A percentile compares a stretch with the other conserved stretches of the same genome.
Conservation (phyloP, 148 eudicot species). For the Rhododendron simsii region DNA sequence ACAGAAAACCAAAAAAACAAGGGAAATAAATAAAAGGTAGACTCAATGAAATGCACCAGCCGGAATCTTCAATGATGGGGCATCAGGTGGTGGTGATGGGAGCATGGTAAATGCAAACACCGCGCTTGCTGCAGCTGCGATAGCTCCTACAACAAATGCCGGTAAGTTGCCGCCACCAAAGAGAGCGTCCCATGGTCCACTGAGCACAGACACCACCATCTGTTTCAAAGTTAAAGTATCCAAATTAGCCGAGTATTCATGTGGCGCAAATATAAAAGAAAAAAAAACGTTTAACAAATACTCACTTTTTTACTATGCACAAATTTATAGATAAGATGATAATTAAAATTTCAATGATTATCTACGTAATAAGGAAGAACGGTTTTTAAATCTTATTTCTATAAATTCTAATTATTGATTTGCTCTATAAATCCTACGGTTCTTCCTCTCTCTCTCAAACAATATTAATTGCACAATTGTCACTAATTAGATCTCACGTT, state of each 20-base stretch:
- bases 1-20: neutral
- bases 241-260: neutral
- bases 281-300: neutral
- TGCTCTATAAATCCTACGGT: too few relatives aligned
- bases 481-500: too few relatives aligned
- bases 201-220: slow-evolving; percentile 64
- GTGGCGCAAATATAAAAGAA: neutral
- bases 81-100: slow-evolving; percentile 38
- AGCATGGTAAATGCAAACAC: slow-evolving; percentile 51
- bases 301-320: neutral
- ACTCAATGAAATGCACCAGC: neutral
- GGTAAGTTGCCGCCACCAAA: slow-evolving; percentile 85
- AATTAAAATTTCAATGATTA: neutral
- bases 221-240: slow-evolving; percentile 12
- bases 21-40: neutral
- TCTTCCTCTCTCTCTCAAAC: too few relatives aligned
- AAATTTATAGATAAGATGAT: neutral
- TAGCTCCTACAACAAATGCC: slow-evolving; percentile 61
- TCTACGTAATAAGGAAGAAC: too few relatives aligned
- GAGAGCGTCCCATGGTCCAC: slow-evolving; percentile 61
- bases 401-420: too few relatives aligned
- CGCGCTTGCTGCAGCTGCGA: slow-evolving; percentile 52
- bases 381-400: too few relatives aligned
- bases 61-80: neutral
- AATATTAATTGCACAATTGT: too few relatives aligned